These are phyloP conservation scores for Apiospora kogelbergensis DNA, from an alignment of 2,329 filamentous ascomycete genomes.

Conservation along the genomic window DNA sequence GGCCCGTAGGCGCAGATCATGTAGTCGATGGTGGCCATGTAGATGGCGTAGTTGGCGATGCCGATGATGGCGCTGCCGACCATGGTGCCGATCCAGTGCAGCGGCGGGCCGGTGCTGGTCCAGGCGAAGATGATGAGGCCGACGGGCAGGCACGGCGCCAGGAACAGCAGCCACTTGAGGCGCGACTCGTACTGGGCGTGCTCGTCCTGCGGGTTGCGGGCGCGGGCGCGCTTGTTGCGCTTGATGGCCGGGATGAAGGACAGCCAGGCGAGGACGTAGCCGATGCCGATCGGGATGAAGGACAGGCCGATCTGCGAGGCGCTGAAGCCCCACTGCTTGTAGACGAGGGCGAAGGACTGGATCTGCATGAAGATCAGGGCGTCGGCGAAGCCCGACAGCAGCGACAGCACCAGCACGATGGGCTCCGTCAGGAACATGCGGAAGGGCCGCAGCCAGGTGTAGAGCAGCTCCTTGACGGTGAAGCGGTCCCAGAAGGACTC, in stretches of 20 bases:
- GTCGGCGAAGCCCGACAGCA: constrained; percentile 64
- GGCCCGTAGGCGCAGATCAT: constrained; percentile 61
- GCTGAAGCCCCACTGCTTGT: constrained; percentile 60
- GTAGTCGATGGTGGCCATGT: constrained; percentile 69
- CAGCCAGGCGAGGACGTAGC: constrained; percentile 60
- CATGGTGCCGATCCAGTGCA: constrained; percentile 65
- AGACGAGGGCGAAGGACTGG: constrained; percentile 61
- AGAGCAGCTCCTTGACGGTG: constrained; percentile 40
- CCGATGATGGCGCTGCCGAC: constrained; percentile 61
- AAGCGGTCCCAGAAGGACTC: constrained; percentile 38
- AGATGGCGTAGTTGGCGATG: constrained; percentile 55
- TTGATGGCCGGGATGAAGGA: constrained; percentile 53
- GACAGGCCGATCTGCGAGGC: constrained; percentile 33
- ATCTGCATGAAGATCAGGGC: constrained; percentile 68
- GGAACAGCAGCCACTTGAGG: constrained; percentile 58
- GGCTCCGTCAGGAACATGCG: constrained; percentile 65
- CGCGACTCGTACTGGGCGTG: constrained; percentile 62
- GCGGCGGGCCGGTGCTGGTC: constrained; percentile 50
- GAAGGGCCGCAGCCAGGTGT: constrained; percentile 61
- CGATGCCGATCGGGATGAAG: constrained; percentile 49
- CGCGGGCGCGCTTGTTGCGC: constrained; percentile 44
- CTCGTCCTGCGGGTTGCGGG: constrained; percentile 46
- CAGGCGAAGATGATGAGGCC: constrained; percentile 66
- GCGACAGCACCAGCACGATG: constrained; percentile 60
- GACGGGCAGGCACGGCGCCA: constrained; percentile 57